phyloP scores from a whole-genome alignment of 2,329 filamentous ascomycete genomes.

The Lasiodiplodia theobromae region DNA sequence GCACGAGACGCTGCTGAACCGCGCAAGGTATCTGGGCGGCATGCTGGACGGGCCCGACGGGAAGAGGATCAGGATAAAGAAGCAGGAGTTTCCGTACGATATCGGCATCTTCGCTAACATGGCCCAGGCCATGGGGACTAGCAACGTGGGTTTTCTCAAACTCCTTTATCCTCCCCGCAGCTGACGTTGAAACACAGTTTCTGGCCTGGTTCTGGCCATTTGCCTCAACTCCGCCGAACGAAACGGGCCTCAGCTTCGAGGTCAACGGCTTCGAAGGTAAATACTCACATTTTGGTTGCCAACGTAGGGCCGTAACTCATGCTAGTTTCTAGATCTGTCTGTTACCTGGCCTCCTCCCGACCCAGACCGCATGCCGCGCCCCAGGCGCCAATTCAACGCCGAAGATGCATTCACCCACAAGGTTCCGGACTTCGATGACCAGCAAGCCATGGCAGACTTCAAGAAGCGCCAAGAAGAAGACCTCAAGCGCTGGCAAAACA shows the following conservation, averaged over 20 bases:
- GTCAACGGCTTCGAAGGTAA: constrained; percentile 78
- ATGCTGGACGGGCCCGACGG: constrained; percentile 65
- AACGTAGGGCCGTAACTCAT: no score
- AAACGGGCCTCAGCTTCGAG: constrained; percentile 67
- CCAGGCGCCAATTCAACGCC: constrained; percentile 35
- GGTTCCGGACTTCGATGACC: constrained; percentile 44
- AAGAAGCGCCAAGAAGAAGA: constrained; percentile 62
- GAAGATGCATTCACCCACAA: constrained; percentile 49
- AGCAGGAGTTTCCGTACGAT: constrained; percentile 83
- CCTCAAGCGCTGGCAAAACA: constrained; percentile 48
- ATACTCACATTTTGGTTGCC: constrained; percentile 37
- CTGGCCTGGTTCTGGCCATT: constrained; percentile 75
- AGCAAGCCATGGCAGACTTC: constrained; percentile 57
- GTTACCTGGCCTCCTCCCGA: constrained; percentile 59
- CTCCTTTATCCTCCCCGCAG: background rate
- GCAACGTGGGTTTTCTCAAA: constrained; percentile 52
- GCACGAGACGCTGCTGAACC: constrained; percentile 54
- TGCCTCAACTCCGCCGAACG: constrained; percentile 56
- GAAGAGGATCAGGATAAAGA: constrained; percentile 60
- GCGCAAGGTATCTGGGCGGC: constrained; percentile 60
- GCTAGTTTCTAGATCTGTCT: constrained; percentile 33
- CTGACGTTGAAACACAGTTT: background rate
- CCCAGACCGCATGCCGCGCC: constrained; percentile 53
- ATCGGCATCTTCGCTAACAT: constrained; percentile 78
- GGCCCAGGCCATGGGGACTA: constrained; percentile 75